These are phyloP conservation scores for Linanthus parryae DNA, from an alignment of 148 eudicot genomes.

Conservation along the genomic window DNA sequence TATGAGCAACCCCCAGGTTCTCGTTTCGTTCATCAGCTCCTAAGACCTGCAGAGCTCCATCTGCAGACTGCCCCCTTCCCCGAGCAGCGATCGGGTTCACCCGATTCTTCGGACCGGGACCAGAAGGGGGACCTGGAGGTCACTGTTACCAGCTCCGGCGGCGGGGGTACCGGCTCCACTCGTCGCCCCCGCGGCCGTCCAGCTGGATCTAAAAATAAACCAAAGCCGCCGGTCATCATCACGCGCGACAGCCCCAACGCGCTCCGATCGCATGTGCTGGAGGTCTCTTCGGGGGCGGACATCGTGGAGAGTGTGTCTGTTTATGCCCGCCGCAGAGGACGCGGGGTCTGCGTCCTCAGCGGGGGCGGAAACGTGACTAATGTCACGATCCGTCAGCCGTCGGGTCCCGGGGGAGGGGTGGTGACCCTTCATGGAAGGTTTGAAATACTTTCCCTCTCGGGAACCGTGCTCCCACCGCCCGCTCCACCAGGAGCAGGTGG, in stretches of 20 bases:
- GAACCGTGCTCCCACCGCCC: slow-evolving; percentile 66
- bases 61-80: too few species aligned
- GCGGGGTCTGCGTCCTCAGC: slow-evolving; percentile 58
- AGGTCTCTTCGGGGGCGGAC: slow-evolving; percentile 51
- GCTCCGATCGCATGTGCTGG: slow-evolving; percentile 53
- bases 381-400: slow-evolving; percentile 60
- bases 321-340: slow-evolving; percentile 50
- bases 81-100: too few species aligned
- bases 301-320: slow-evolving; percentile 38
- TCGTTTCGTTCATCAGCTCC: too few species aligned
- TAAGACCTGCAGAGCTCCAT: too few species aligned
- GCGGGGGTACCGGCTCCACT: too few species aligned
- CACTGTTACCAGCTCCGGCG: too few species aligned
- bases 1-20: too few species aligned
- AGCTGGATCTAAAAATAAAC: slow-evolving; percentile 66
- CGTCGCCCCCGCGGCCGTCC: slow-evolving; percentile 78
- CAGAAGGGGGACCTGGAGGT: too few species aligned
- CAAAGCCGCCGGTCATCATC: slow-evolving; percentile 60
- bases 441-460: slow-evolving; percentile 61
- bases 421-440: slow-evolving; percentile 57
- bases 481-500: slow-evolving; percentile 64
- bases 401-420: slow-evolving; percentile 55
- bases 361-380: slow-evolving; percentile 65
- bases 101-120: too few species aligned
- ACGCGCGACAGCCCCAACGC: slow-evolving; percentile 68